A percentile compares a stretch with the other conserved stretches of the same genome.
These are phyloP conservation scores for Xylariaceae sp. DNA, from an alignment of 2,329 filamentous ascomycete genomes.

Conservation along the genomic window DNA sequence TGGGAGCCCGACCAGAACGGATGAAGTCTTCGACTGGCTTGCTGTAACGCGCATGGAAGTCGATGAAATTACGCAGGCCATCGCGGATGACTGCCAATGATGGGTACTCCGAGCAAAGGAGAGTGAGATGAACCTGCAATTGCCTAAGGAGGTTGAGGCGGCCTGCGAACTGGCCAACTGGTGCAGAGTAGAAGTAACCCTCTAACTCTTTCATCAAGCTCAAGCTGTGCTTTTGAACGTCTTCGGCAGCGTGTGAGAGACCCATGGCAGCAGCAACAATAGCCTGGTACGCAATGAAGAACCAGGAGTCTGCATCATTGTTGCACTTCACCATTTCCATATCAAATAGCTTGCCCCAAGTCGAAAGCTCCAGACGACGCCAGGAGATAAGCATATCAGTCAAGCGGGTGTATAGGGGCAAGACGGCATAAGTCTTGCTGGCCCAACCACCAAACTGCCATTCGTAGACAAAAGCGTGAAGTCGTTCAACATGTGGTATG, in stretches of 20 bases:
- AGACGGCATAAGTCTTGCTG: slow-evolving; percentile 69
- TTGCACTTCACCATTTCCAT: slow-evolving; percentile 72
- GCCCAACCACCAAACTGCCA: slow-evolving; percentile 88
- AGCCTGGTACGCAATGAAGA: slow-evolving; percentile 92
- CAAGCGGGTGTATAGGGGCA: slow-evolving; percentile 66
- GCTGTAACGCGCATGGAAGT: slow-evolving; percentile 69
- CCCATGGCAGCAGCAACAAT: slow-evolving; percentile 71
- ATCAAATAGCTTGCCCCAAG: slow-evolving; percentile 85
- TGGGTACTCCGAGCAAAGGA: slow-evolving; percentile 56
- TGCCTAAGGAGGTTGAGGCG: slow-evolving; percentile 67
- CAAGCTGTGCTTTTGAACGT: slow-evolving; percentile 58
- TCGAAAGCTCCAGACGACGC: slow-evolving; percentile 85
- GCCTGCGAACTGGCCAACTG: slow-evolving; percentile 72
- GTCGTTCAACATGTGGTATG: slow-evolving; percentile 78
- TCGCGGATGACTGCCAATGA: slow-evolving; percentile 53
- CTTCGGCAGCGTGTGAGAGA: slow-evolving; percentile 53
- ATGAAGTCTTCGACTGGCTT: slow-evolving; percentile 60
- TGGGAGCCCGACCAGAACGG: slow-evolving; percentile 57
- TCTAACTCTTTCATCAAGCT: slow-evolving; percentile 72
- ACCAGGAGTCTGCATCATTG: slow-evolving; percentile 82
- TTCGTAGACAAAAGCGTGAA: slow-evolving; percentile 80
- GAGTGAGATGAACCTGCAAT: slow-evolving; percentile 58
- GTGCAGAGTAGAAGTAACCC: slow-evolving; percentile 71
- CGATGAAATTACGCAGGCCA: slow-evolving; percentile 70
- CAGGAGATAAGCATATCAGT: slow-evolving; percentile 80